phyloP scores from a whole-genome alignment of 768 basidiomycete genomes.

The Amanita jacksonii region DNA sequence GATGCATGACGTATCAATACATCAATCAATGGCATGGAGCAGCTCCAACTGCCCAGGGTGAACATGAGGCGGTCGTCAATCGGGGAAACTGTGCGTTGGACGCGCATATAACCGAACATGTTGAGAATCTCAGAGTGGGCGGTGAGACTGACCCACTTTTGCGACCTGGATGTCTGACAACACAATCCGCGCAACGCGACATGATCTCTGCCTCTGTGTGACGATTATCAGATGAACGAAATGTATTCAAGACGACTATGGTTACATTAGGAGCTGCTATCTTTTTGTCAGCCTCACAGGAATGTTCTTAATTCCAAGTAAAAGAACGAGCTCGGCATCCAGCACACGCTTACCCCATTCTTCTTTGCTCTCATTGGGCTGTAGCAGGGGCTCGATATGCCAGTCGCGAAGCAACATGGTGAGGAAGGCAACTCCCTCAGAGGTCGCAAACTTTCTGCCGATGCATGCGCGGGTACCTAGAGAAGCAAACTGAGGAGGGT shows the following conservation, averaged over 20 bases:
- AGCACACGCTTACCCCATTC: slow-evolving; percentile 29
- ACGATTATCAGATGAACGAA: too few species aligned
- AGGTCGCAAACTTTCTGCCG: slow-evolving; percentile 45
- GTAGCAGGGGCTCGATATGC: slow-evolving; percentile 37
- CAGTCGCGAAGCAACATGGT: slow-evolving; percentile 43
- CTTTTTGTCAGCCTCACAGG: slow-evolving; percentile 25
- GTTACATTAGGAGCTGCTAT: not conserved
- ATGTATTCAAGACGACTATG: not conserved
- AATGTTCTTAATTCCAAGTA: slow-evolving; percentile 24
- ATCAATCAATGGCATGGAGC: too few species aligned
- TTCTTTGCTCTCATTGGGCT: slow-evolving; percentile 27
- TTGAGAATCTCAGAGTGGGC: too few species aligned
- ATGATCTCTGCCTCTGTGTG: too few species aligned
- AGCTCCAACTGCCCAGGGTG: too few species aligned
- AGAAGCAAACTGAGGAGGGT: not conserved
- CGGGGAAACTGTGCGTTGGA: too few species aligned
- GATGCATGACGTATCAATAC: too few species aligned
- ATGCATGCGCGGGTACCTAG: slow-evolving; percentile 43
- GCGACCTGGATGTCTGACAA: too few species aligned
- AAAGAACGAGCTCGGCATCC: slow-evolving; percentile 26
- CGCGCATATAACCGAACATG: too few species aligned
- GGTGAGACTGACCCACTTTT: too few species aligned
- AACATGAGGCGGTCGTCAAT: too few species aligned
- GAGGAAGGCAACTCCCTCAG: slow-evolving; percentile 44
- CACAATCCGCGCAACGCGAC: not conserved